phyloP scores from a whole-genome alignment of 1,139 yeast species.

The Spathaspora sp. region DNA sequence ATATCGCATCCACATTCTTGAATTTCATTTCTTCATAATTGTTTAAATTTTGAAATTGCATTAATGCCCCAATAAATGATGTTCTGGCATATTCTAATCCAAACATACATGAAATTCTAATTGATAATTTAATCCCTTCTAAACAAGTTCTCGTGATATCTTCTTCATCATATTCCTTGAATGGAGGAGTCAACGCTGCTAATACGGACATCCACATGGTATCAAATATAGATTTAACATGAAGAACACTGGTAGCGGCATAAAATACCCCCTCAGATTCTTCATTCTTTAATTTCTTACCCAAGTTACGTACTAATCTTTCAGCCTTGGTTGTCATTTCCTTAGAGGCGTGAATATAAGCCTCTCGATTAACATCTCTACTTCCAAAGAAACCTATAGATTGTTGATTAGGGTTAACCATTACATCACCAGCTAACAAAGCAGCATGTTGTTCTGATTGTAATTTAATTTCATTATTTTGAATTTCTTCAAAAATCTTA shows the following conservation, averaged over 20 bases:
- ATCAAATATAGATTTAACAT: conserved; percentile 90
- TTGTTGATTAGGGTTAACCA: conserved; percentile 30
- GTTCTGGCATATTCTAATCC: conserved; percentile 82
- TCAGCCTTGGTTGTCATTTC: conserved; percentile 92
- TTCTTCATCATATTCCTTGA: conserved; percentile 81
- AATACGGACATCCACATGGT: conserved; percentile 95
- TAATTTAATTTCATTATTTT: conserved; percentile 78
- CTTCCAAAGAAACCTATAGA: conserved; percentile 71
- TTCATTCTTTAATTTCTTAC: conserved; percentile 43
- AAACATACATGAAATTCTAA: conserved; percentile 81
- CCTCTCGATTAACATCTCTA: conserved; percentile 76
- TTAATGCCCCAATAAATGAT: conserved; percentile 86
- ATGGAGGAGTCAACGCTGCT: conserved; percentile 92
- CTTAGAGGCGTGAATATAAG: conserved; percentile 86
- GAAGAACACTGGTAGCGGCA: conserved; percentile 77
- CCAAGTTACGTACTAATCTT: conserved; percentile 70
- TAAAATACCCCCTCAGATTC: conserved; percentile 32
- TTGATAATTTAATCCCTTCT: conserved; percentile 82
- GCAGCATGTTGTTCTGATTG: conserved; percentile 96
- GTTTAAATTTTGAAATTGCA: conserved; percentile 80
- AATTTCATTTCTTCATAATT: conserved; percentile 75
- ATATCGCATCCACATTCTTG: conserved; percentile 81
- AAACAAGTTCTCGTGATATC: conserved; percentile 72
- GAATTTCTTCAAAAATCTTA: conserved; percentile 74
- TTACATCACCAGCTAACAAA: conserved; percentile 62